phyloP scores from a whole-genome alignment of 164 flowering plant genomes.

The Tetracentron sinense region DNA sequence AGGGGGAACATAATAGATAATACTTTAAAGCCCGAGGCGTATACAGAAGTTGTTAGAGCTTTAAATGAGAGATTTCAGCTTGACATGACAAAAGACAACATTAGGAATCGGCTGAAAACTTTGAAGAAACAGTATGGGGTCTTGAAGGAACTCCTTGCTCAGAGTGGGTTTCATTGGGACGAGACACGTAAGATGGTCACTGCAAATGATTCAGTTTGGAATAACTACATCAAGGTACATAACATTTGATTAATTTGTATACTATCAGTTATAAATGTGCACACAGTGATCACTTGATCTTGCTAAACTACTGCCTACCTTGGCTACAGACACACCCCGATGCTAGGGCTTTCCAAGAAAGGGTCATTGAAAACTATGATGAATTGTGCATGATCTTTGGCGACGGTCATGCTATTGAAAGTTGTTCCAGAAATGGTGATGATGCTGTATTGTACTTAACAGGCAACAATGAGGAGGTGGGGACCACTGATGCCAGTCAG shows the following conservation, averaged over 20 bases:
- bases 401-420: background rate
- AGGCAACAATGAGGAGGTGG: background rate
- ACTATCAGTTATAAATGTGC: background rate
- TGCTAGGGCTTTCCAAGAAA: slow-evolving; percentile 6
- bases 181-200: slow-evolving; percentile 11
- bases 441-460: no score
- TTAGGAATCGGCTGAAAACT: slow-evolving; percentile 1
- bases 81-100: no score
- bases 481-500: background rate
- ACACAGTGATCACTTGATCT: background rate
- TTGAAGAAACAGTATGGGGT: slow-evolving; percentile 12
- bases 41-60: no score
- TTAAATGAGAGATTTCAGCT: no score
- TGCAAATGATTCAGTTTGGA: slow-evolving; percentile 20
- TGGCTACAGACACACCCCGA: slow-evolving; percentile 19
- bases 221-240: slow-evolving; percentile 21
- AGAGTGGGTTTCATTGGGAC: slow-evolving; percentile 20
- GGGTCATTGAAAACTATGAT: slow-evolving; percentile 6
- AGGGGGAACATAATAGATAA: slow-evolving; percentile 5
- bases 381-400: slow-evolving; percentile 17
- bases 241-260: background rate
- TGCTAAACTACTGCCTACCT: no score
- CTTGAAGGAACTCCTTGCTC: slow-evolving; percentile 13
- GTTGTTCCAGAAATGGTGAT: no score
- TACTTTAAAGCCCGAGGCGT: no score